phyloP scores from a whole-genome alignment of 306 rosid species.

The Erythrophleum fordii region DNA sequence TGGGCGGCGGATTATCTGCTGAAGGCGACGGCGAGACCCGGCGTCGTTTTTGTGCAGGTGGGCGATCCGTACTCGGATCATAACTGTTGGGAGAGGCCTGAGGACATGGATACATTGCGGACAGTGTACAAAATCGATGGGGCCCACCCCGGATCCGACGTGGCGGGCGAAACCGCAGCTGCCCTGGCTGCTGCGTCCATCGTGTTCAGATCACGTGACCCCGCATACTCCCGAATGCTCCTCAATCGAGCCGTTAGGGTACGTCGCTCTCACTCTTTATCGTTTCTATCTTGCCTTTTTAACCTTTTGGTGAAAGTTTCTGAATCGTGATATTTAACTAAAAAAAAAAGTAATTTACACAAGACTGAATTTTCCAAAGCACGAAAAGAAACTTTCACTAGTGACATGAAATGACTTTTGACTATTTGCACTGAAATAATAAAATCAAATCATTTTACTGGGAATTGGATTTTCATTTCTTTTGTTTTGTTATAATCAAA shows the following conservation, averaged over 20 bases:
- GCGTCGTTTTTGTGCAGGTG: slow-evolving; percentile 82
- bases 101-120: slow-evolving; percentile 95
- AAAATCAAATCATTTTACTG: slow-evolving; percentile 33
- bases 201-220: slow-evolving; percentile 97
- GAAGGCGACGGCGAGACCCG: slow-evolving; percentile 76
- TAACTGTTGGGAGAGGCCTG: slow-evolving; percentile 98
- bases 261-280: slow-evolving; percentile 49
- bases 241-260: slow-evolving; percentile 98
- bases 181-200: slow-evolving; percentile 98
- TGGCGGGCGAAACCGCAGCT: slow-evolving; percentile 97
- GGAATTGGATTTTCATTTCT: slow-evolving; percentile 28
- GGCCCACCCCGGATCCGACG: slow-evolving; percentile 94
- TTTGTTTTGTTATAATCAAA: not conserved
- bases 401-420: slow-evolving; percentile 33
- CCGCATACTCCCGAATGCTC: slow-evolving; percentile 75
- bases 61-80: slow-evolving; percentile 90
- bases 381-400: not conserved
- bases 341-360: not conserved
- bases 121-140: slow-evolving; percentile 71
- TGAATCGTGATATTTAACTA: not conserved
- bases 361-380: not conserved
- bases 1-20: slow-evolving; percentile 90
- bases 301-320: slow-evolving; percentile 5
- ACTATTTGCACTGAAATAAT: slow-evolving; percentile 29
- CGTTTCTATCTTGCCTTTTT: not conserved